These are phyloP conservation scores for Microbotryum silenes-acaulis DNA, from an alignment of 1,284 basidiomycete species.

Conservation along the genomic window DNA sequence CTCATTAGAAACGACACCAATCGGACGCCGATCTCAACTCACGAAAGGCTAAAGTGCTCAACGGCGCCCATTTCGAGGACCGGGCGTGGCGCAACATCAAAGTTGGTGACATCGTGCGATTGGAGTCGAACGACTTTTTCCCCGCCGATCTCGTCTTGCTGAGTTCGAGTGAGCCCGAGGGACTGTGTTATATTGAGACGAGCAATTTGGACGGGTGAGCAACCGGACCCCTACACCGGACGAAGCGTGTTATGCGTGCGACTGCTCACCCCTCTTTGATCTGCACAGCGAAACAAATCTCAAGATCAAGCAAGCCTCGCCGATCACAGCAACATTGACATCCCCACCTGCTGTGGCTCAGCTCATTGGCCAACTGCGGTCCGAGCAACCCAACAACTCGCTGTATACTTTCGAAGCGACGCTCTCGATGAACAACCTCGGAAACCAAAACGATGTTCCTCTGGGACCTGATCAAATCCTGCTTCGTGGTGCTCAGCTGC, in stretches of 20 bases:
- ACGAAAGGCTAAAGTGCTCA: conserved; percentile 68
- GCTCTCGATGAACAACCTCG: conserved; percentile 37
- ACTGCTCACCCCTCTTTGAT: not conserved
- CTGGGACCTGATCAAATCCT: conserved; percentile 92
- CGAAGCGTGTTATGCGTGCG: conserved; percentile 1
- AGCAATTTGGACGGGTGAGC: conserved; percentile 92
- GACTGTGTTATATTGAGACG: conserved; percentile 94
- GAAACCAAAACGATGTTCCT: conserved; percentile 62
- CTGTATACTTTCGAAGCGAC: conserved; percentile 88
- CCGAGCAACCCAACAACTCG: conserved; percentile 95
- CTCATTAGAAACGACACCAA: conserved; percentile 71
- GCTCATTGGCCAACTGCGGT: conserved; percentile 74
- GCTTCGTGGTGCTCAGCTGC: conserved; percentile 85
- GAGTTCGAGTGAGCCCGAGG: conserved; percentile 89
- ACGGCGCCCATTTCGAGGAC: conserved; percentile 55
- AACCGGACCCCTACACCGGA: not conserved
- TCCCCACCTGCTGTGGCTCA: conserved; percentile 65
- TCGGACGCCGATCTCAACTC: conserved; percentile 90
- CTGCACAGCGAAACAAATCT: conserved; percentile 83
- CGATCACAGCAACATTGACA: conserved; percentile 69
- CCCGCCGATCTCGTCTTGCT: conserved; percentile 88
- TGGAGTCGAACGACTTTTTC: conserved; percentile 90
- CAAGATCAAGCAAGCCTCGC: conserved; percentile 94
- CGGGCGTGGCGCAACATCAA: conserved; percentile 81
- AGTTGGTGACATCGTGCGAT: conserved; percentile 85